Base-by-base conservation (phyloP, 495 filamentous ascomycete genomes). In the Massariosphaeria phaeospora region DNA sequence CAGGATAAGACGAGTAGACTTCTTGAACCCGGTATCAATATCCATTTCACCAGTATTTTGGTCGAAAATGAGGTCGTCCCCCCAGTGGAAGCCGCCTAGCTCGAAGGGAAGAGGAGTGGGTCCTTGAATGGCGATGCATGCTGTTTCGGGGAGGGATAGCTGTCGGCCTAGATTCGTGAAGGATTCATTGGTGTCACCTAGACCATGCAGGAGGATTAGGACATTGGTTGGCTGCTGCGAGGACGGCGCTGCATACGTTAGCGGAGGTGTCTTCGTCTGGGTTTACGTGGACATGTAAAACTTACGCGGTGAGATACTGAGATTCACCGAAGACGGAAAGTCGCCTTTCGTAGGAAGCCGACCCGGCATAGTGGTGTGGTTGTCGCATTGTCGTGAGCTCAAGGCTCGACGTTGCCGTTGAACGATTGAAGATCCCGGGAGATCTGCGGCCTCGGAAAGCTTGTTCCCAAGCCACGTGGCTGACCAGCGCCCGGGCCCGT, bases 151-250 rank as follows among this genome's bases (percentile, higher is more conserved):
- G 11, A 96, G 81, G 35, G 77, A 68, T n/a, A 96, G 70, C 57
- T 82, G 79, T n/a, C 71, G 71, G 31, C 79, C 88, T 53, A 96
- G 83, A n/a, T 69, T 58, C 44, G 81, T 75, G 73, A 96, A 95
- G 11, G 84, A 72, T 2, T 64, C 54, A 33, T 85, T 75, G 13
- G 78, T 81, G 69, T 96, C 91, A 26, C 93, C 93, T 2, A 97
- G 79, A 49, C 91, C 90, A 71, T 98, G 91, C 35, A 96, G 82
- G 42, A 96, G 80, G 67, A 96, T 69, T 31, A 97, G 84, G 65
- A 96, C 76, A 62, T 90, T 83, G 17, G 81, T 83, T 47, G 81
- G 64, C 45, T 65, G 71, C 39, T 67, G 56, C 45, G 62, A 55
- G 17, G 62, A 40, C 20, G 74, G 72, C 26, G 68, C 67, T 70